Base-by-base conservation (phyloP, 495 filamentous ascomycete genomes). In the Aspergillus biplanus region DNA sequence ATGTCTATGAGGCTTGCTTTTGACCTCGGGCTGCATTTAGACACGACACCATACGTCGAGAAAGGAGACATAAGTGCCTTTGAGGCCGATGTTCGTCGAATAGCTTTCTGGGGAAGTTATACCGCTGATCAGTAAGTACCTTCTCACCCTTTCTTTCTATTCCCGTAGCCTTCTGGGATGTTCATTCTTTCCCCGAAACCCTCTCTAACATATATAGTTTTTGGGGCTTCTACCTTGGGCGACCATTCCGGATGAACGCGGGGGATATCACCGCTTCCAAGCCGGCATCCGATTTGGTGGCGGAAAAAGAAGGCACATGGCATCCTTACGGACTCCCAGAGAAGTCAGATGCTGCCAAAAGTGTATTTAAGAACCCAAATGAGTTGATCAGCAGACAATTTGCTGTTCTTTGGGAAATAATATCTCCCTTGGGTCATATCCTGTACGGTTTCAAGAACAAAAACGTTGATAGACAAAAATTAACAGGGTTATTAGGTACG, bases 1-100 rank as follows among this genome's bases (percentile, higher is more conserved):
- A 83, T 84, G 82, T 79, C 81, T 0, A 81, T 82, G 76, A 71
- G 82, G 31, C 76, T 84, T 56, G 75, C 80, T 5, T 79, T 80
- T 34, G 80, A 84, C 59, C 74, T 84, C 48, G 82, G 78, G 2
- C 53, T 84, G 27, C 81, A 84, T 64, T 37, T 82, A 33, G 80
- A 84, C 55, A 81, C 78, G 73, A 77, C 75, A 4, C 66, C 75
- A 0, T 83, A 82, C 55, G 77, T 83, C 21, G 69, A 75, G 47
- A 73, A 70, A 53, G 78, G 80, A 7, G 71, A 77, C 31, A 78
- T 83, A 49, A 80, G 73, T 52, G 61, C 69, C 1, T 65, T 72
- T 8, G 81, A 83, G 61, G 80, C 80, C 8, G 72, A 80, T 58
- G 73, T 82, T 18, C 75, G 82, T 13, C 69, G 75, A 15, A 69